Base-by-base conservation (phyloP, 2,329 filamentous ascomycete species). In the Leptoxyphium fumago region DNA sequence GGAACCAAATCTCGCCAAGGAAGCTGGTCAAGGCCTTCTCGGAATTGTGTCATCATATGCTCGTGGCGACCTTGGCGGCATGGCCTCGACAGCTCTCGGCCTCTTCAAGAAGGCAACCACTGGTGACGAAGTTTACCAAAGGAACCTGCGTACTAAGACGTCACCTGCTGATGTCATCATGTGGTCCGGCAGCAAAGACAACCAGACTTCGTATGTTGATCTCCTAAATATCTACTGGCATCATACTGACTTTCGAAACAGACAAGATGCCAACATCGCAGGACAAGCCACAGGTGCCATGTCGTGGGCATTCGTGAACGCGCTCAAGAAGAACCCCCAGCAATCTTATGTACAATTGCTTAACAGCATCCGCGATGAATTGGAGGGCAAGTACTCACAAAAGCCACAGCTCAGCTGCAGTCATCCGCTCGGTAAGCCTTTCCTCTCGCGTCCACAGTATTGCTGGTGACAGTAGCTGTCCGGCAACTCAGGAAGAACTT, bases 101-200 rank as follows among this genome's bases (percentile, higher is more conserved):
- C 76, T 96, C 58, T 78, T 93, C 65, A 95, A 95, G 71, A 84
- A 87, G 60, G 87, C 86, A 14, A 82, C 84, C 17, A 75, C 69
- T 47, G 88, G 88, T 52, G 80, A 91, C 52, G 77, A 82, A 30
- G 80, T 81, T 14, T 81, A 87, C 63, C 75, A 93, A 65, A 80
- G 78, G 61, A 84, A 88, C 49, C 73, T 85, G 60, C 75, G 82
- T 52, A 96, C 89, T 38, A 93, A 93, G 69, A 96, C 91, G 13
- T 91, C 83, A 44, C 82, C 88, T 1, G 91, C 91, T 36, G 91
- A 98, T 64, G 91, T 98, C 29, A 78, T 98, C 61, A 94, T 95
- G 84, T 94, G 88, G 83, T 94, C 85, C 48, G 91, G 91, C 45
- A 93, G 85, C 68, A 95, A 94, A 66, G 91, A 98, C 60, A 78